Conservation (phyloP, 2,329 filamentous ascomycete species). For the Alternaria burnsii region DNA sequence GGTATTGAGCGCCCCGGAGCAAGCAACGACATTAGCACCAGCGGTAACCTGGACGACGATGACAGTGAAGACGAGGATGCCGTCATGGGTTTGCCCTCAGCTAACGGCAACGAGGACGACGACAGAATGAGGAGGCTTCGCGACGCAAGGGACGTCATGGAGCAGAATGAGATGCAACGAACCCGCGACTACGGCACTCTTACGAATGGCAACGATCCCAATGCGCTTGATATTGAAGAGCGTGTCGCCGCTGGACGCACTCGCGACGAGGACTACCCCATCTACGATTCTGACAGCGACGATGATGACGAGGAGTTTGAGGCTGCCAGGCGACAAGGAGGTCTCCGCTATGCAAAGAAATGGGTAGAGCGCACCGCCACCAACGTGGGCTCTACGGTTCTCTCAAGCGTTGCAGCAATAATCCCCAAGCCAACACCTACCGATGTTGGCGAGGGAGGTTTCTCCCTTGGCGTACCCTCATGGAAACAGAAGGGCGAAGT, state of each 20-base stretch:
- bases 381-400: constrained; percentile 51
- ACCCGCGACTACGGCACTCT: constrained; percentile 59
- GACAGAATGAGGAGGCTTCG: constrained; percentile 59
- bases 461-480: constrained; percentile 55
- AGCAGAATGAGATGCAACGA: constrained; percentile 60
- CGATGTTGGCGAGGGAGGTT: constrained; percentile 52
- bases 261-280: constrained; percentile 75
- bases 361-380: constrained; percentile 60
- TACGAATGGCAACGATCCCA: constrained; percentile 47
- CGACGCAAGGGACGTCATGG: constrained; percentile 60
- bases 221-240: constrained; percentile 78
- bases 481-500: constrained; percentile 51
- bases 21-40: constrained; percentile 78
- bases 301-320: constrained; percentile 79
- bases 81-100: constrained; percentile 37
- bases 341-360: constrained; percentile 75
- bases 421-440: constrained; percentile 55
- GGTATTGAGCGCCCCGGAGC: constrained; percentile 84
- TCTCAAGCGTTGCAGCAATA: constrained; percentile 39
- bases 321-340: constrained; percentile 78
- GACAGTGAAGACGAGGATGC: constrained; percentile 71
- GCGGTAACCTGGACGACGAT: constrained; percentile 78
- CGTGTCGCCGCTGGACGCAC: constrained; percentile 73
- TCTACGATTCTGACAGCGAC: constrained; percentile 92
- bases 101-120: constrained; percentile 50